Evolutionary conservation across 495 filamentous ascomycete genomes (phyloP), one percentile per base, ranked within the genome.

Genomic region (Annulohypoxylon stygium): DNA sequence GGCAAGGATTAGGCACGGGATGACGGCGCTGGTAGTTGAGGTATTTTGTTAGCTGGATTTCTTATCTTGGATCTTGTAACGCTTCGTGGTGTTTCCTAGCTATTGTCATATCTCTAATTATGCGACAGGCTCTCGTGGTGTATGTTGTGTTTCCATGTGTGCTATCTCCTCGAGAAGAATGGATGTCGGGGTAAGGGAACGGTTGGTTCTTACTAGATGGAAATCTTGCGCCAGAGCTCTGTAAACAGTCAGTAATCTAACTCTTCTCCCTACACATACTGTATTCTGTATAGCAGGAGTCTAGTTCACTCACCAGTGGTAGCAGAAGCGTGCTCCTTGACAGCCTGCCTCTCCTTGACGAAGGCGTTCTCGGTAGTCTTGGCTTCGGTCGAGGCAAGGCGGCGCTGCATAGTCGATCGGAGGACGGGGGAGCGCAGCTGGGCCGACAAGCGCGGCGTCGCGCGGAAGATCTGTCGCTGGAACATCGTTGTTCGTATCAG

Each of bases 191-290:
- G 47, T 5, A 45, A 43, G 25, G 51, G 67, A 66, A 51, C 7
- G 20, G 48, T 34, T 12, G n/a, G 53, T 10, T 64, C 88, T 80
- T 91, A 97, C 95, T 92, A 97, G 86, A 97, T 88, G 66, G 92
- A 94, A 60, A 97, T 90, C 86, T 95, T 97, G 83, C 90, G 89
- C 95, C 95, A 98, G 73, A 96, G 90, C 79, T 93, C 95, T 98
- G 81, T 79, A 71, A 45, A 11, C 67, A 54, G 70, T 69, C 43
- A 73, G 54, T 26, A 57, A 50, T 23, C 37, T 25, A 26, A 5
- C 25, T 7, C 59, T 63, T 25, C n/a, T 30, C 37, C 48, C 41
- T 8, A 68, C 20, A 23, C 1, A 9, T 14, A 45, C 9, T 0
- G 0, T 18, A 50, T 30, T 8, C 14, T 20, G 4, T 34, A 39